Evolutionary conservation across 2,329 filamentous ascomycete genomes (phyloP), one percentile per base, ranked within the genome.

Genomic region (Meredithiella fracta): DNA sequence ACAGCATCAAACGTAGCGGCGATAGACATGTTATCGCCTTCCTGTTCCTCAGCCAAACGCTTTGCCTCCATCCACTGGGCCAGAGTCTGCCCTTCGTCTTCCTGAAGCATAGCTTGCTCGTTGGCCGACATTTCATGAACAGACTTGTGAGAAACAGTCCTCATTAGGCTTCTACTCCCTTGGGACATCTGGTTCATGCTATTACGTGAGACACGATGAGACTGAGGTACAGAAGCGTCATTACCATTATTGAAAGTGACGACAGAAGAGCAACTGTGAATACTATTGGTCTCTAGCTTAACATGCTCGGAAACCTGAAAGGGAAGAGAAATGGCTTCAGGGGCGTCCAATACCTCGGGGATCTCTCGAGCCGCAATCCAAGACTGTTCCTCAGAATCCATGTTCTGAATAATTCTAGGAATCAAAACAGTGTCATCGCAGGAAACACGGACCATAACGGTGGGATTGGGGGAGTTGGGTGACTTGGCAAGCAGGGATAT

Each of bases 261-360:
- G 20, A 86, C 72, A 1, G 85, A 86, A 1, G 83, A 87, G 26
- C 74, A 69, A 20, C 76, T 73, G 15, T 73, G 72, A 4, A 76
- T 70, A 1, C 65, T 63, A 11, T 60, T 40, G 23, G 47, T 34
- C 15, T 58, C 59, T 68, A 65, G 3, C 72, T 68, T 11, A n/a
- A n/a, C n/a, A n/a, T 71, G 68, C 20, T 67, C 66, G 0, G 80
- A 79, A 1, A 85, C 70, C 8, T 65, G 74, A 66, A 86, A 86
- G 0, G 84, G 83, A 1, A 86, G 69, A 15, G 83, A 80, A 0
- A 85, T 69, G 37, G 86, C 70, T 6, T 73, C 67, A 3, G 78
- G 78, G n/a, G 66, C 66, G 26, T 75, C 68, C 14, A 70, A 66
- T 3, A 63, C 62, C 22, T 44, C 17, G 9, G 58, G 52, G 9